Conservation (phyloP, 2,329 filamentous ascomycete genomes). For the Microsporum canis region DNA sequence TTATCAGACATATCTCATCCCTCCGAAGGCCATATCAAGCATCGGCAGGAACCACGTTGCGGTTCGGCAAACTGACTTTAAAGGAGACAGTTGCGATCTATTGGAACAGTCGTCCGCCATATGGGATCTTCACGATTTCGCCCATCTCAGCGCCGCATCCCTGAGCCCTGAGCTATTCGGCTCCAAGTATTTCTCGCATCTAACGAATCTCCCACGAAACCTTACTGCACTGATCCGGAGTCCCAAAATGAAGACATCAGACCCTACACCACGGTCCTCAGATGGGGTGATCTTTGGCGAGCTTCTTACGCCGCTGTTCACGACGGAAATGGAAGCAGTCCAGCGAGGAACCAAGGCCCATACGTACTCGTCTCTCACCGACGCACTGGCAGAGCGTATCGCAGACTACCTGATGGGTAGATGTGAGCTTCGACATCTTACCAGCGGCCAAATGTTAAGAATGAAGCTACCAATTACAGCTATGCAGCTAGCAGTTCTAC, state of each 20-base stretch:
- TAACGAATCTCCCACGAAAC: neutral
- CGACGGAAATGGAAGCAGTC: neutral
- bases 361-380: slow-evolving; percentile 5
- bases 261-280: slow-evolving; percentile 4
- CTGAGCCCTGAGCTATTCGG: slow-evolving; percentile 4
- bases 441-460: slow-evolving; percentile 3
- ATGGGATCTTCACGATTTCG: slow-evolving; percentile 8
- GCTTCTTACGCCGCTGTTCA: slow-evolving; percentile 5
- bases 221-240: slow-evolving; percentile 3
- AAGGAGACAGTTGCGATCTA: neutral
- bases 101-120: neutral
- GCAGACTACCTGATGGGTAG: slow-evolving; percentile 5
- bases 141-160: slow-evolving; percentile 5
- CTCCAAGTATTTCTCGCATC: slow-evolving; percentile 6
- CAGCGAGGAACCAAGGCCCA: neutral
- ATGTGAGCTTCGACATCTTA: slow-evolving; percentile 5
- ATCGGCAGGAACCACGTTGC: slow-evolving; percentile 3
- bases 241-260: slow-evolving; percentile 7
- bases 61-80: neutral
- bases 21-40: slow-evolving; percentile 3
- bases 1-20: neutral
- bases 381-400: slow-evolving; percentile 1
- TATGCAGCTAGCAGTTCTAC: slow-evolving; percentile 1
- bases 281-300: slow-evolving; percentile 8
- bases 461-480: slow-evolving; percentile 1